phyloP scores from a whole-genome alignment of 306 rosid genomes.

The Comarum palustre region DNA sequence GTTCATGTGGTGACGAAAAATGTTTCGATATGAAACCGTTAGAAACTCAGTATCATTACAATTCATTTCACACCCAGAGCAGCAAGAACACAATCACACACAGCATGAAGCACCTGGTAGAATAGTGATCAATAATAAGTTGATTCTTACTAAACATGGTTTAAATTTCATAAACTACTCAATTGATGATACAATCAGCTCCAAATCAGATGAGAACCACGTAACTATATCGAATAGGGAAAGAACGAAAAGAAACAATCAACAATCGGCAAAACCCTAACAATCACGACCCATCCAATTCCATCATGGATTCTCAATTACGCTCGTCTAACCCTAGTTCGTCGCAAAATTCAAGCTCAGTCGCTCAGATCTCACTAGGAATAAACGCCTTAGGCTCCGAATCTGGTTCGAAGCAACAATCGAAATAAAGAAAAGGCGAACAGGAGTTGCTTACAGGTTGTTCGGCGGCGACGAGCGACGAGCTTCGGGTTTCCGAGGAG shows the following conservation, averaged over 20 bases:
- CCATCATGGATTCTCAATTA: background rate
- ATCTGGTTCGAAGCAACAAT: background rate
- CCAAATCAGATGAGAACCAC: background rate
- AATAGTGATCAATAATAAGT: background rate
- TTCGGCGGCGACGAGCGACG: background rate
- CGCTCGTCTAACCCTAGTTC: slow-evolving; percentile 8
- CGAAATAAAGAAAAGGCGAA: background rate
- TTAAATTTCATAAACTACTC: background rate
- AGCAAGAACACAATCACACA: background rate
- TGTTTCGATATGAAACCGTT: background rate
- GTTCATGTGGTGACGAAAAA: background rate
- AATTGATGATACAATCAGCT: background rate
- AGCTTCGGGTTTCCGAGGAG: background rate
- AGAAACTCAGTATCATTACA: background rate
- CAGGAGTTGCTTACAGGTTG: slow-evolving; percentile 13
- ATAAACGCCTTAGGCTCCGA: background rate
- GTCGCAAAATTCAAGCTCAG: background rate
- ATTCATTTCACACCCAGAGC: background rate
- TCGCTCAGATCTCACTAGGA: background rate
- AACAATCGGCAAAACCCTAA: background rate
- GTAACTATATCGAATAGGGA: background rate
- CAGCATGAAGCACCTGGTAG: background rate
- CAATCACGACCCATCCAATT: background rate
- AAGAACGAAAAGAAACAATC: background rate
- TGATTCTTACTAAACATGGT: slow-evolving; percentile 1